A percentile compares a stretch with the other conserved stretches of the same genome.
These are phyloP conservation scores for Barnettozyma hawaiiensis DNA, from an alignment of 1,139 yeast genomes.

Conservation along the genomic window DNA sequence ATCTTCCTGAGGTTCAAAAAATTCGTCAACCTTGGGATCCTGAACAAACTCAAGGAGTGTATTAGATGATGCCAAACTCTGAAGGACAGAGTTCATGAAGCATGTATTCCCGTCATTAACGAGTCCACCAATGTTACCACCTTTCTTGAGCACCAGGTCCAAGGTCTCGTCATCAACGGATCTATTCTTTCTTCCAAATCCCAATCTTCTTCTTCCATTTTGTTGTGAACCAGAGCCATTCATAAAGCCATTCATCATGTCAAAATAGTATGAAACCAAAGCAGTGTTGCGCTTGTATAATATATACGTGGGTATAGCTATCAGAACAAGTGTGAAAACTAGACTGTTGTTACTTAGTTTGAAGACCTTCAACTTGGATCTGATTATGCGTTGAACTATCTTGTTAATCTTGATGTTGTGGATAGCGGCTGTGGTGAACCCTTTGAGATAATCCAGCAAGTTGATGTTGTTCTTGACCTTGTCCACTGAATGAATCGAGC, in stretches of 20 bases:
- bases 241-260: constrained; percentile 10
- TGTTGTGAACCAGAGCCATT: constrained; percentile 5
- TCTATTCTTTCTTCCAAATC: constrained; percentile 13
- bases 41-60: constrained; percentile 50
- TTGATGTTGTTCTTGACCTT: neutral
- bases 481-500: neutral
- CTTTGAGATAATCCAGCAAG: neutral
- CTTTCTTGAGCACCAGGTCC: constrained; percentile 39
- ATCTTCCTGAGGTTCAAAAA: constrained; percentile 25
- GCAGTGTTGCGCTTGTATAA: constrained; percentile 4
- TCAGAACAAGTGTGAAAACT: constrained; percentile 14
- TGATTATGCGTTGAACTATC: neutral
- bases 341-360: constrained; percentile 4
- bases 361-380: constrained; percentile 4
- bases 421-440: too few species aligned
- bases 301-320: constrained; percentile 16
- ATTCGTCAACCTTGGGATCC: constrained; percentile 5
- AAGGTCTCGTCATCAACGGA: constrained; percentile 12
- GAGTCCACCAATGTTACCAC: constrained; percentile 80
- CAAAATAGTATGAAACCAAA: constrained; percentile 1
- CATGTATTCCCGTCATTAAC: constrained; percentile 90
- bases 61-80: constrained; percentile 71
- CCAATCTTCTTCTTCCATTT: constrained; percentile 8
- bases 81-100: constrained; percentile 87
- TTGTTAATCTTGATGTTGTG: neutral